Conservation (phyloP, 495 filamentous ascomycete species). For the Penicillium soppii region DNA sequence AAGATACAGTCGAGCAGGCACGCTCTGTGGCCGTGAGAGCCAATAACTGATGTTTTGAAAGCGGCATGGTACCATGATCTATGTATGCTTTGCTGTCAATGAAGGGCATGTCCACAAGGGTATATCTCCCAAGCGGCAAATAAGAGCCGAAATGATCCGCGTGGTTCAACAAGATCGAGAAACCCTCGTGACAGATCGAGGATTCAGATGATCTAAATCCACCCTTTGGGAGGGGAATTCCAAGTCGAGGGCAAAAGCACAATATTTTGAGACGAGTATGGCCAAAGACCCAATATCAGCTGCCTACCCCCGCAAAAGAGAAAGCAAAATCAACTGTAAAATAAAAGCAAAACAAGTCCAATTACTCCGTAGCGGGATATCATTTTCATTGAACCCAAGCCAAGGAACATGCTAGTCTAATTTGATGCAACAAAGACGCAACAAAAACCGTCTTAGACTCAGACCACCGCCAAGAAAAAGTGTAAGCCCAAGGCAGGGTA, state of each 20-base stretch:
- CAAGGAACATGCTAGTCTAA: neutral
- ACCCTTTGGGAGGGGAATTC: neutral
- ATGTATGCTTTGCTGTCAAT: neutral
- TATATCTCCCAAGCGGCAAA: slow-evolving; percentile 4
- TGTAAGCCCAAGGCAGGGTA: neutral
- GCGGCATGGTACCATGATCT: slow-evolving; percentile 22
- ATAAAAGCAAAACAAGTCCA: neutral
- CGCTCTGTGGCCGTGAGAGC: slow-evolving; percentile 65
- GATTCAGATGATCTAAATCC: neutral
- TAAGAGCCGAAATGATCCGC: neutral
- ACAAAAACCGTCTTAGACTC: neutral
- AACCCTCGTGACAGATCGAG: neutral
- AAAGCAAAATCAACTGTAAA: neutral
- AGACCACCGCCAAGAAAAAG: neutral
- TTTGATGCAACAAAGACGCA: neutral
- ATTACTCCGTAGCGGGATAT: neutral
- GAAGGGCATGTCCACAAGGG: neutral
- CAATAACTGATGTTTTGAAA: slow-evolving; percentile 21
- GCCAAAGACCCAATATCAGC: slow-evolving; percentile 1
- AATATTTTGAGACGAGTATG: neutral
- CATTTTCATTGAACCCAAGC: neutral
- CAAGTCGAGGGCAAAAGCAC: neutral
- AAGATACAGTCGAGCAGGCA: slow-evolving; percentile 65
- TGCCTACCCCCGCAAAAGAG: neutral
- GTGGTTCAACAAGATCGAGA: neutral